Percentiles rank a stretch among this genome's conserved stretches.
Conservation (phyloP, 371 early-diverging fungal genomes). For the Haplosporangium sp. region DNA sequence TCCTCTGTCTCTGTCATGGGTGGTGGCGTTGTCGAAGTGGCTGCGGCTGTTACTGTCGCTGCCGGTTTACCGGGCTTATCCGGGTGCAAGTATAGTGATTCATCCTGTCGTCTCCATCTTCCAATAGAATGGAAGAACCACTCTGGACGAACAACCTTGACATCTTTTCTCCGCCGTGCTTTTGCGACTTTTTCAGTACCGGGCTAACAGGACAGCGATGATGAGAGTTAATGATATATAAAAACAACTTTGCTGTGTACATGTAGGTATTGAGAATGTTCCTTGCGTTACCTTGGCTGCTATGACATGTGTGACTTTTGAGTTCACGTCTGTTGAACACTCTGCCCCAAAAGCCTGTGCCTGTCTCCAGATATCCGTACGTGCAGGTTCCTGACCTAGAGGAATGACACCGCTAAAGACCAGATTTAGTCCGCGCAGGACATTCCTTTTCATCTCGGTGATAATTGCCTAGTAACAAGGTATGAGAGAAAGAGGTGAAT, state of each 20-base stretch:
- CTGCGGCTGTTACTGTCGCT: neutral
- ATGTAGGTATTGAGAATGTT: neutral
- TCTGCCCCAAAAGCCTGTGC: constrained; percentile 78
- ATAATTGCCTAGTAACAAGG: constrained; percentile 52
- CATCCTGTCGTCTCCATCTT: constrained; percentile 69
- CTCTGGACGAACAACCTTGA: constrained; percentile 44
- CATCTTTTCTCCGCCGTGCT: constrained; percentile 18
- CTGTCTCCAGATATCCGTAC: constrained; percentile 79
- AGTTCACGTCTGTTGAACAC: constrained; percentile 67
- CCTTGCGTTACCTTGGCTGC: constrained; percentile 69
- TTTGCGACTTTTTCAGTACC: constrained; percentile 43
- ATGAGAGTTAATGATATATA: neutral
- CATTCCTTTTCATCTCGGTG: constrained; percentile 57
- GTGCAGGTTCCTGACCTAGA: constrained; percentile 55
- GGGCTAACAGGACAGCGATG: constrained; percentile 23
- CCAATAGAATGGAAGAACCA: constrained; percentile 68
- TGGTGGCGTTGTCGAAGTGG: constrained; percentile 20
- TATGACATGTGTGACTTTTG: constrained; percentile 80
- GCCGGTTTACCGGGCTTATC: constrained; percentile 30
- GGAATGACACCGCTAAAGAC: constrained; percentile 72
- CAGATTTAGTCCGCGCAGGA: constrained; percentile 60
- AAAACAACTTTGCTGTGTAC: neutral
- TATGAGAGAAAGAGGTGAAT: neutral
- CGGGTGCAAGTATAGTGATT: constrained; percentile 60
- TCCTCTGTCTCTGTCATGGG: constrained; percentile 33